These are phyloP conservation scores for Wickerhamiella vanderwaltii DNA, from an alignment of 805 yeast genomes.

Conservation along the genomic window DNA sequence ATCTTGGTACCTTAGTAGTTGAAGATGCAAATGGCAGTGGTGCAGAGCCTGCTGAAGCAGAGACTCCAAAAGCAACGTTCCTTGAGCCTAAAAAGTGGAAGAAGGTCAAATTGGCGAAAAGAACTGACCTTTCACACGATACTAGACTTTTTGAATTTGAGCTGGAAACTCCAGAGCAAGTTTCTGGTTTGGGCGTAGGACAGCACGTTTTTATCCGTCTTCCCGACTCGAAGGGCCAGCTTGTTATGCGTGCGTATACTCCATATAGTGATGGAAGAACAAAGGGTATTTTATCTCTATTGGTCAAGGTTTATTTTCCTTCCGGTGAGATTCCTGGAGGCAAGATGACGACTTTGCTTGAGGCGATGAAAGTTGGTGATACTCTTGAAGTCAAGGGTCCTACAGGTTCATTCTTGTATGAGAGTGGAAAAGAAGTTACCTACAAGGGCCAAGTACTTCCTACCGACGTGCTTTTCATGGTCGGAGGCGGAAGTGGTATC, in stretches of 20 bases:
- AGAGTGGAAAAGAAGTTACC: constrained; percentile 13
- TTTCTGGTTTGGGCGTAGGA: constrained; percentile 28
- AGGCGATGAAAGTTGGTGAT: constrained; percentile 21
- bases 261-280: constrained; percentile 26
- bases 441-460: constrained; percentile 5
- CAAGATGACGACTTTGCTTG: constrained; percentile 25
- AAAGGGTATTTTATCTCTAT: constrained; percentile 25
- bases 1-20: constrained; percentile 24
- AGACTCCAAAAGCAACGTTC: constrained; percentile 22
- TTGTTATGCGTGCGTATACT: constrained; percentile 29
- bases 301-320: constrained; percentile 29
- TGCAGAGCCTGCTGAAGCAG: constrained; percentile 22
- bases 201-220: constrained; percentile 26
- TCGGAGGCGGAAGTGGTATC: constrained; percentile 47
- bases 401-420: constrained; percentile 26
- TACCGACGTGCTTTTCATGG: constrained; percentile 33
- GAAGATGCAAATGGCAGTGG: no score
- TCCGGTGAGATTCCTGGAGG: constrained; percentile 27
- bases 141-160: constrained; percentile 25
- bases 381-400: constrained; percentile 27
- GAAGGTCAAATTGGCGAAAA: constrained; percentile 19
- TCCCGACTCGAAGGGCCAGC: constrained; percentile 21
- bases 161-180: constrained; percentile 26
- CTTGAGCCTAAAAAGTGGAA: constrained; percentile 28
- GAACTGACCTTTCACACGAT: constrained; percentile 24